Base-by-base conservation (phyloP, 495 filamentous ascomycete genomes). In the Hypoxylon fragiforme region DNA sequence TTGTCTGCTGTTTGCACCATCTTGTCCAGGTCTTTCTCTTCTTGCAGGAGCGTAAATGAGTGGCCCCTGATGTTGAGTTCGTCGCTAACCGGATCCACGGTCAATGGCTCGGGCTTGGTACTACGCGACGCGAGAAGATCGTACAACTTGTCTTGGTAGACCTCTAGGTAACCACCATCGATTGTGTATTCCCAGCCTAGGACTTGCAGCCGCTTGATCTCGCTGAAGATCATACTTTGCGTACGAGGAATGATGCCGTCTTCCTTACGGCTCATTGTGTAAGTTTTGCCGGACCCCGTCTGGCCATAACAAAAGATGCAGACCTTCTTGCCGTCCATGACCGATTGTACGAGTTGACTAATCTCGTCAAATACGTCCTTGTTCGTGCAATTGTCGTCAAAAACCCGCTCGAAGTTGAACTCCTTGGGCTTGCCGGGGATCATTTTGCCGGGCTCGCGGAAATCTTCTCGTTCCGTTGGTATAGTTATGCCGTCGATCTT, bases 271-370 rank as follows among this genome's bases (percentile, higher is more conserved):
- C 89, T 92, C 94, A 99, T 99, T 15, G 95, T 97, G 63, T 85
- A 87, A 0, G 94, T 98, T 76, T 98, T 98, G 36, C 94, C 94
- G 26, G 91, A 92, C 2, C 94, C 94, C 3, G 94, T 98, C 67
- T 99, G 94, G 28, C 94, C 94, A 67, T 99, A 99, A 68, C 91
- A 97, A 75, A 99, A 96, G 57, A 99, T 97, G 71, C 92, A 97
- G 26, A 99, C 94, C 65, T 99, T 99, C 72, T 97, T 97, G 12
- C 94, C 94, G 67, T 99, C 94, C 37, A 99, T 77, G 1, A 95
- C 95, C 57, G 87, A 91, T 73, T 99, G 94, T 9, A 99, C 91
- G 16, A 99, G 82, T 63, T 99, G 95, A 50, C 89, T 94, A 72
- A 97, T 97, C 65, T 97, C 94, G 50, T 90, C 92, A 67, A 97